Base-by-base conservation (phyloP, 2,329 filamentous ascomycete species). In the Hypoxylon sp. region DNA sequence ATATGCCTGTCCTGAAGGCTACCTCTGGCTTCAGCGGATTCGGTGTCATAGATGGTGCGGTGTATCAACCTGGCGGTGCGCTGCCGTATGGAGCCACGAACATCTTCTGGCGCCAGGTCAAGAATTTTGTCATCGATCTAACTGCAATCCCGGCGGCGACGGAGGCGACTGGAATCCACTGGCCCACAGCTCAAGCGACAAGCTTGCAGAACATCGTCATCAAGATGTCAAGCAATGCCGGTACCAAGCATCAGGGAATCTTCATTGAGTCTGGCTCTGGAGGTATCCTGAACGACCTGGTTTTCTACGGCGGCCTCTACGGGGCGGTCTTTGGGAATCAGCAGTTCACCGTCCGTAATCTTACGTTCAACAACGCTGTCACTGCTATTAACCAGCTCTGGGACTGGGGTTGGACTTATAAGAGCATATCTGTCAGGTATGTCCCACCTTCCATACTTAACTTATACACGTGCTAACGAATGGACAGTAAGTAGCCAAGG, bases 321-420 rank as follows among this genome's bases (percentile, higher is more conserved):
- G 88, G 88, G 67, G 70, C 88, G 64, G 84, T 81, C n/a, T 88
- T 89, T 78, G 85, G 86, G 58, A 79, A 81, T 60, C 73, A 74
- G 49, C 90, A 93, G 74, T 93, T 91, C 74, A 91, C 89, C 12
- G 87, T 88, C 51, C 84, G 89, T 24, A 91, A 92, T 73, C 73
- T 91, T 69, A 88, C 84, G 20, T 91, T 93, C 78, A 86, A 85
- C 71, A 82, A 84, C 64, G 86, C 87, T 69, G 80, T 88, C 71
- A 90, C 88, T 9, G 91, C 88, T 48, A 87, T 93, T 61, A 85
- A 84, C 75, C 89, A 92, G 81, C 85, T 90, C 66, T 93, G 91
- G 91, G 87, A 91, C 75, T 93, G 91, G 91, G 85, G 87, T 1
- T 93, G 89, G 88, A 89, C 87, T 4, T 91, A 91, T 80, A 90